phyloP scores from a whole-genome alignment of 2,329 filamentous ascomycete genomes.

The Penicillium expansum region DNA sequence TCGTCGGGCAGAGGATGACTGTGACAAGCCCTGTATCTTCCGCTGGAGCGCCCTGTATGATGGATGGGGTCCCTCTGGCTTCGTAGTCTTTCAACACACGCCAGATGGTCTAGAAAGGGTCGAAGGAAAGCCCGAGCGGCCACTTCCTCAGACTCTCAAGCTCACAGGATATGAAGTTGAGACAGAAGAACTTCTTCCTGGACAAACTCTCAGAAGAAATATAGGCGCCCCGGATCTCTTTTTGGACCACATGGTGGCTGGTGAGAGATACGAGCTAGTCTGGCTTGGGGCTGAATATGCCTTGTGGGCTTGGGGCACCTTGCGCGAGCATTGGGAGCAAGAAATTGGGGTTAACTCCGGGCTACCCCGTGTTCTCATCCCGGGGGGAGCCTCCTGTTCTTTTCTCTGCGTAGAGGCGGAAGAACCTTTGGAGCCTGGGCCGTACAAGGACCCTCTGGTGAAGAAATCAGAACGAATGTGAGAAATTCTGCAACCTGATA shows the following conservation, averaged over 20 bases:
- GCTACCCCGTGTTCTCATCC: not conserved
- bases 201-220: constrained; percentile 2
- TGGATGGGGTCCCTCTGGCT: constrained; percentile 9
- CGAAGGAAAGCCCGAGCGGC: not conserved
- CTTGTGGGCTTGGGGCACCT: constrained; percentile 11
- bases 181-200: constrained; percentile 3
- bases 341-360: constrained; percentile 5
- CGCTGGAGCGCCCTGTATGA: not conserved
- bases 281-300: constrained; percentile 12
- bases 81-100: constrained; percentile 4
- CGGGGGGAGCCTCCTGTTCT: constrained; percentile 1
- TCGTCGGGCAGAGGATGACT: constrained; percentile 4
- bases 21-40: constrained; percentile 2
- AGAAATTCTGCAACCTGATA: not conserved
- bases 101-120: constrained; percentile 7
- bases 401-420: not conserved
- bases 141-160: constrained; percentile 1
- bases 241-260: constrained; percentile 1
- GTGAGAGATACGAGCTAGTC: constrained; percentile 11
- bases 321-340: constrained; percentile 7
- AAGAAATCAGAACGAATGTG: not conserved
- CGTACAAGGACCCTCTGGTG: not conserved
- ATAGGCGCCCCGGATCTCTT: not conserved
- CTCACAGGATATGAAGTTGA: constrained; percentile 6
- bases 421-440: not conserved